These are phyloP conservation scores for Pontederia paniculata DNA, from an alignment of 176 grass and related monocot species.

Conservation along the genomic window DNA sequence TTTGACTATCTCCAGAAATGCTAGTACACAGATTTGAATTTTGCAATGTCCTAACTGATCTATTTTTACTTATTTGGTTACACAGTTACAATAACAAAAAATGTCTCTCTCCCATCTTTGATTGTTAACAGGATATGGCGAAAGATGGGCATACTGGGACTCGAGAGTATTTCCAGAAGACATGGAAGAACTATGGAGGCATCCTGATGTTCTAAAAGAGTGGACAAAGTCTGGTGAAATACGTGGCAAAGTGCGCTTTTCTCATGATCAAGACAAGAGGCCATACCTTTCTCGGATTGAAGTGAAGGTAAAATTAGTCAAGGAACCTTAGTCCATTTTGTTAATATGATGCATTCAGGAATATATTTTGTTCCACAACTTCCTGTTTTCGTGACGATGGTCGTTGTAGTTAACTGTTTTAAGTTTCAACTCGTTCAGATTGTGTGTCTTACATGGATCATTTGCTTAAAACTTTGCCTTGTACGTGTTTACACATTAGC, in stretches of 20 bases:
- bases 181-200: slow-evolving; percentile 77
- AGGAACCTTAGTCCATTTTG: not conserved
- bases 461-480: too few relatives aligned
- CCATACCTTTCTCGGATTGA: slow-evolving; percentile 97
- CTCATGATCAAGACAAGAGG: slow-evolving; percentile 65
- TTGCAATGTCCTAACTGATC: too few relatives aligned
- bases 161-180: slow-evolving; percentile 56
- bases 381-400: too few relatives aligned
- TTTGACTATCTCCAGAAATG: too few relatives aligned
- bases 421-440: too few relatives aligned
- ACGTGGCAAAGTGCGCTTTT: slow-evolving; percentile 70
- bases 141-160: slow-evolving; percentile 73
- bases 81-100: slow-evolving; percentile 1
- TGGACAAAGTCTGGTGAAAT: slow-evolving; percentile 90
- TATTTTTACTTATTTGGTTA: not conserved
- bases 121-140: slow-evolving; percentile 34
- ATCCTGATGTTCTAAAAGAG: slow-evolving; percentile 66
- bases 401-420: not conserved
- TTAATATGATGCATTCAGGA: not conserved
- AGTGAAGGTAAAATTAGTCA: slow-evolving; percentile 59
- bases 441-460: too few relatives aligned
- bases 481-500: too few relatives aligned
- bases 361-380: not conserved
- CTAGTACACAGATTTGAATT: too few relatives aligned
- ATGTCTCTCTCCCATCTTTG: slow-evolving; percentile 11